phyloP scores from a whole-genome alignment of 164 flowering plant genomes.

The Liquidambar formosana region DNA sequence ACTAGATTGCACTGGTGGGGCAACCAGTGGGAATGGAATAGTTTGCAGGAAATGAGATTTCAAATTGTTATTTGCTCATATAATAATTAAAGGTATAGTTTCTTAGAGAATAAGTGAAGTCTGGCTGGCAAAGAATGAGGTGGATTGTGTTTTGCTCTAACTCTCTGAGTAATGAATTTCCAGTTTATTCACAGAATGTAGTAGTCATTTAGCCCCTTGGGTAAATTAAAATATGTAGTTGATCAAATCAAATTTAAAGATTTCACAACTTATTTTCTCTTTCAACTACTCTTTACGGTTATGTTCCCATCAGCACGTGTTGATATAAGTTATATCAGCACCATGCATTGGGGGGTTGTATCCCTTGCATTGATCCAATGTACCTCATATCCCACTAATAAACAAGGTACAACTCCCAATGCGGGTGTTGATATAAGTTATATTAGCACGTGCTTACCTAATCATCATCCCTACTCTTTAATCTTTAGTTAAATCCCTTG shows the following conservation, averaged over 20 bases:
- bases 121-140: background rate
- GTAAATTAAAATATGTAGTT: background rate
- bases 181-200: background rate
- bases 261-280: background rate
- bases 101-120: background rate
- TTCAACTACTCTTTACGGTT: no score
- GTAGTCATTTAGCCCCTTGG: background rate
- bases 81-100: background rate
- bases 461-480: no score
- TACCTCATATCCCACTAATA: no score
- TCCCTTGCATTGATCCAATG: no score
- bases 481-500: no score
- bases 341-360: no score
- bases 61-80: background rate
- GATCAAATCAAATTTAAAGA: background rate
- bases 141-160: background rate
- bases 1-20: slow-evolving; percentile 52
- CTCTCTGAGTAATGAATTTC: background rate
- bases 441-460: no score
- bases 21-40: slow-evolving; percentile 48
- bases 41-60: slow-evolving; percentile 56
- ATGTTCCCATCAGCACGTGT: no score
- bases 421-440: no score
- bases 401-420: no score
- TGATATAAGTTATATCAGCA: no score